Percentiles rank a stretch among this genome's conserved stretches.
phyloP scores from a whole-genome alignment of 179 eudicot species.

The Silene noctiflora region DNA sequence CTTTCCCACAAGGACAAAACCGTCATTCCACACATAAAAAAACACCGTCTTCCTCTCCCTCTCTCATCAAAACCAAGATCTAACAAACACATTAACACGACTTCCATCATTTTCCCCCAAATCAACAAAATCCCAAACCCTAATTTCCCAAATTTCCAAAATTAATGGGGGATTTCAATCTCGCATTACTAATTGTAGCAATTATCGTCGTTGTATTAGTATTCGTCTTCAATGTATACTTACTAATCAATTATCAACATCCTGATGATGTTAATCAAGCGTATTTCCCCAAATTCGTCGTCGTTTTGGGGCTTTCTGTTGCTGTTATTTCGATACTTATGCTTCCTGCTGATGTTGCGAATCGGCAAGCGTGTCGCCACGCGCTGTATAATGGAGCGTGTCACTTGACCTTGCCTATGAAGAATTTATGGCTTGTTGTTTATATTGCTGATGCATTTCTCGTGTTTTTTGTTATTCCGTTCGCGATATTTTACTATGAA shows the following conservation, averaged over 20 bases:
- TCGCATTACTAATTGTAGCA: constrained; percentile 85
- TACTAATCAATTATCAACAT: constrained; percentile 87
- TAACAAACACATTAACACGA: constrained; percentile 6
- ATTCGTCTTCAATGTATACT: constrained; percentile 79
- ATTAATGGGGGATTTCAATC: constrained; percentile 91
- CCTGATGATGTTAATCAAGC: constrained; percentile 94
- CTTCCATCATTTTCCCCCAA: neutral
- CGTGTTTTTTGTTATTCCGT: constrained; percentile 94
- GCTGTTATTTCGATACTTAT: constrained; percentile 91
- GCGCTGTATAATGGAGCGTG: constrained; percentile 93
- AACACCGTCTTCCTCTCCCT: neutral
- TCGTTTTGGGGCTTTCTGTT: constrained; percentile 86
- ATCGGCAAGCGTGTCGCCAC: constrained; percentile 89
- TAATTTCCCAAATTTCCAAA: neutral
- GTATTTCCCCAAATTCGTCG: constrained; percentile 92
- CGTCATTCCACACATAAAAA: neutral
- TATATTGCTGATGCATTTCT: constrained; percentile 78
- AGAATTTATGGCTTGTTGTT: constrained; percentile 81
- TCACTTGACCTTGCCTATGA: constrained; percentile 87
- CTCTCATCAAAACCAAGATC: neutral
- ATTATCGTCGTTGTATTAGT: constrained; percentile 70
- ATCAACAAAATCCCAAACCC: constrained; percentile 18
- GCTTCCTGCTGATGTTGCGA: constrained; percentile 97
- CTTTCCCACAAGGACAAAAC: neutral
- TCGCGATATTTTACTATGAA: constrained; percentile 94